Evolutionary conservation across 2,329 filamentous ascomycete genomes (phyloP).

Genomic region (Zelopaecilomyces penicillatus): DNA sequence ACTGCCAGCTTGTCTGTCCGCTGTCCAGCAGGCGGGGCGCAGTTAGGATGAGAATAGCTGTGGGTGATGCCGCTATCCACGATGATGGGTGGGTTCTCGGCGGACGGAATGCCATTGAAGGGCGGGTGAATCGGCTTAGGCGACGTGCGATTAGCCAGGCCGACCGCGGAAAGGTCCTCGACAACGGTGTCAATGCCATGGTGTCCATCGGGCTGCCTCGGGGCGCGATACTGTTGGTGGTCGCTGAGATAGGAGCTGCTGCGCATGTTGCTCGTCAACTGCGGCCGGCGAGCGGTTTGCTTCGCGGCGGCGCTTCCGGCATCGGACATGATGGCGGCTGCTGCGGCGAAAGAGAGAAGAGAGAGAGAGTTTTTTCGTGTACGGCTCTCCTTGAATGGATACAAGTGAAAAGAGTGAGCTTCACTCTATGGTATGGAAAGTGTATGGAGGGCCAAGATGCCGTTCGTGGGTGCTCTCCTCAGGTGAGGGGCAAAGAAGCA

Average conservation of each 20-base stretch:
- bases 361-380: too few species aligned
- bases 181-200: slow-evolving; percentile 59
- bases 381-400: too few species aligned
- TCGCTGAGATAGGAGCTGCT: slow-evolving; percentile 56
- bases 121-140: slow-evolving; percentile 33
- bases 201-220: slow-evolving; percentile 43
- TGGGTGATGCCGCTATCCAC: slow-evolving; percentile 56
- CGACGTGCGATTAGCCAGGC: slow-evolving; percentile 14
- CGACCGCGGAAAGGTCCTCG: slow-evolving; percentile 38
- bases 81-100: slow-evolving; percentile 49
- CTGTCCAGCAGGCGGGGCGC: slow-evolving; percentile 42
- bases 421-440: too few species aligned
- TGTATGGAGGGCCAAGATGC: too few species aligned
- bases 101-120: slow-evolving; percentile 54
- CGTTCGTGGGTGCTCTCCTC: too few species aligned
- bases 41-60: slow-evolving; percentile 55
- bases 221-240: slow-evolving; percentile 55
- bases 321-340: slow-evolving; percentile 24
- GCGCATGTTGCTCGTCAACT: slow-evolving; percentile 43
- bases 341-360: background rate
- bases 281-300: slow-evolving; percentile 33
- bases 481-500: too few species aligned
- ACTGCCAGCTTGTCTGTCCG: slow-evolving; percentile 47
- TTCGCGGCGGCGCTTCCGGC: slow-evolving; percentile 14
- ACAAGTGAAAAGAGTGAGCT: too few species aligned